phyloP scores from a whole-genome alignment of 148 eudicot species.

The Dianthus caryophyllus region DNA sequence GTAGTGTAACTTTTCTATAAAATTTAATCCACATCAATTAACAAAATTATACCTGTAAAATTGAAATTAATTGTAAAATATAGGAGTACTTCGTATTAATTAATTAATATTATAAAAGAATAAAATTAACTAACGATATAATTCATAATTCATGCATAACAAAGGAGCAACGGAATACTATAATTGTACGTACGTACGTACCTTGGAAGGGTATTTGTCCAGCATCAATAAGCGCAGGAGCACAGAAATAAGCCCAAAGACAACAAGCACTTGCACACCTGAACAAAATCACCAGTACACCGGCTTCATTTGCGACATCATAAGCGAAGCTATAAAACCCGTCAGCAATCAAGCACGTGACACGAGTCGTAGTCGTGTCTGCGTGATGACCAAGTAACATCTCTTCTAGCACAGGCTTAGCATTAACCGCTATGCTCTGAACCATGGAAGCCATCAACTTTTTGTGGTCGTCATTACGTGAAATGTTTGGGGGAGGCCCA shows the following conservation, averaged over 20 bases:
- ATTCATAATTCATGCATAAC: too few species aligned
- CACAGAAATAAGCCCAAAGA: slow-evolving; percentile 25
- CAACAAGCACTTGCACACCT: slow-evolving; percentile 26
- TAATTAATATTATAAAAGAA: too few species aligned
- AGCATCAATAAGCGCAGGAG: slow-evolving; percentile 24
- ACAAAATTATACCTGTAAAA: too few species aligned
- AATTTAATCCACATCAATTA: too few species aligned
- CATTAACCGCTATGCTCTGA: neutral
- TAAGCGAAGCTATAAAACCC: slow-evolving; percentile 21
- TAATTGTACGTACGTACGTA: too few species aligned
- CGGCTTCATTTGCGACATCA: slow-evolving; percentile 26
- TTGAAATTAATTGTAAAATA: too few species aligned
- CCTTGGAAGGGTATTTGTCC: slow-evolving; percentile 34
- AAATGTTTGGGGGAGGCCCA: slow-evolving; percentile 6
- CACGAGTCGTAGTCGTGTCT: too few species aligned
- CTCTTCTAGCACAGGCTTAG: slow-evolving; percentile 20
- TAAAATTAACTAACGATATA: too few species aligned
- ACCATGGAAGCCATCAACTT: slow-evolving; percentile 7
- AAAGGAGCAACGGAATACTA: too few species aligned
- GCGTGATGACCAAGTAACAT: too few species aligned
- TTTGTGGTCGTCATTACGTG: neutral
- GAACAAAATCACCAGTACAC: slow-evolving; percentile 26
- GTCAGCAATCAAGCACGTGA: slow-evolving; percentile 31
- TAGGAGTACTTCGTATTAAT: too few species aligned
- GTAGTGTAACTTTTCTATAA: too few species aligned